Conservation (phyloP, 768 basidiomycete species). For the Tricholomella constricta region DNA sequence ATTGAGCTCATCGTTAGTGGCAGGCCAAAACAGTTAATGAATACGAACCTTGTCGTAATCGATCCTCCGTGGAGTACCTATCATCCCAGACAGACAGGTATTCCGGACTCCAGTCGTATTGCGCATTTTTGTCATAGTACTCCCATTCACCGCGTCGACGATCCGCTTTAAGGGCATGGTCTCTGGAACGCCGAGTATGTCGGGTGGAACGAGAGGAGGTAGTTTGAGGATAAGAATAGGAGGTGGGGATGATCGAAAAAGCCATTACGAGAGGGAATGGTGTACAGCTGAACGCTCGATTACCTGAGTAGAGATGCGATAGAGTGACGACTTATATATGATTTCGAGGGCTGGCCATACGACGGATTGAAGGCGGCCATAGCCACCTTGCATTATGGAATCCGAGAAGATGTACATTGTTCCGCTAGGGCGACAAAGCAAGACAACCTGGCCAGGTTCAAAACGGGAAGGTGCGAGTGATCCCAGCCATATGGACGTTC, state of each 20-base stretch:
- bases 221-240: not conserved
- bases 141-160: not conserved
- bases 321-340: not conserved
- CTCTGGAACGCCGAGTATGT: not conserved
- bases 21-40: no score
- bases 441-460: not conserved
- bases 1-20: not conserved
- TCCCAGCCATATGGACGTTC: no score
- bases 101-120: constrained; percentile 5
- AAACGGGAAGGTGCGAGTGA: no score
- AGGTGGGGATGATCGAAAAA: not conserved
- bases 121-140: not conserved
- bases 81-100: constrained; percentile 8
- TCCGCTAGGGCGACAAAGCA: not conserved
- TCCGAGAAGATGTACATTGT: not conserved
- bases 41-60: constrained; percentile 3
- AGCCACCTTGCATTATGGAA: not conserved
- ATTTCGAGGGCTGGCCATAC: not conserved
- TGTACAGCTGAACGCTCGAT: not conserved
- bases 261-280: not conserved
- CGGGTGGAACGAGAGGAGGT: not conserved
- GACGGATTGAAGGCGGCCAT: not conserved
- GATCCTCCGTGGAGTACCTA: constrained; percentile 1
- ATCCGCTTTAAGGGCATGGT: not conserved
- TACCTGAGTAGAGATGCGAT: not conserved